A percentile compares a stretch with the other conserved stretches of the same genome.
Conservation (phyloP, 768 basidiomycete genomes). For the Leccinum aurantiacum region DNA sequence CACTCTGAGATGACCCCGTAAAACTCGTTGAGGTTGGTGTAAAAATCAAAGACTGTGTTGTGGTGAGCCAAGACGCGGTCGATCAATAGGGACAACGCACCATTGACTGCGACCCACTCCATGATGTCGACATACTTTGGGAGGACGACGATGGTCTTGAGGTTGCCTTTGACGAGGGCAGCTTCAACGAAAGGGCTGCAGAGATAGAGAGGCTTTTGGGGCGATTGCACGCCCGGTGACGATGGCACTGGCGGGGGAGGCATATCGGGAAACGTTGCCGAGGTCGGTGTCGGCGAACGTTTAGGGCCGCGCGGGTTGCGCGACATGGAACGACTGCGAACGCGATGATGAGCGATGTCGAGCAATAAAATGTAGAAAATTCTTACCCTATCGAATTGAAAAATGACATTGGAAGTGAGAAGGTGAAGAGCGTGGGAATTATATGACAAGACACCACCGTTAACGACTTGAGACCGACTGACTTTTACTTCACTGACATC, state of each 20-base stretch:
- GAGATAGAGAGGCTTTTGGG: constrained; percentile 74
- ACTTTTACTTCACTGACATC: constrained; percentile 9
- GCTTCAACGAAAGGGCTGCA: constrained; percentile 95
- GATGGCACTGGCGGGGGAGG: constrained; percentile 41
- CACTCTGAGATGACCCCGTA: constrained; percentile 92
- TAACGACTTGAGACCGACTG: no score
- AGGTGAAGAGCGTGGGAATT: constrained; percentile 20
- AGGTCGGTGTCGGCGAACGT: constrained; percentile 74
- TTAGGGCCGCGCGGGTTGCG: constrained; percentile 68
- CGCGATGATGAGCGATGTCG: neutral
- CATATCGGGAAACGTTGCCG: constrained; percentile 53
- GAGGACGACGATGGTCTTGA: constrained; percentile 95
- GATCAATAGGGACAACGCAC: constrained; percentile 45
- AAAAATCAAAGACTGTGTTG: constrained; percentile 88
- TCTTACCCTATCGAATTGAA: constrained; percentile 80
- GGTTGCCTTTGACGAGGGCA: constrained; percentile 95
- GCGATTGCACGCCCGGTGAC: constrained; percentile 33
- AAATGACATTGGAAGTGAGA: constrained; percentile 54
- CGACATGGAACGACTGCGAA: constrained; percentile 68
- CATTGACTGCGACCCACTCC: constrained; percentile 96
- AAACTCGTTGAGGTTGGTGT: constrained; percentile 95
- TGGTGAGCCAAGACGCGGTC: neutral
- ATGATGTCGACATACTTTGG: constrained; percentile 95
- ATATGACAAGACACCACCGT: neutral
- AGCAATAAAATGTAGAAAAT: constrained; percentile 3